phyloP scores from a whole-genome alignment of 83 land plant genomes.

The Thuja plicata region DNA sequence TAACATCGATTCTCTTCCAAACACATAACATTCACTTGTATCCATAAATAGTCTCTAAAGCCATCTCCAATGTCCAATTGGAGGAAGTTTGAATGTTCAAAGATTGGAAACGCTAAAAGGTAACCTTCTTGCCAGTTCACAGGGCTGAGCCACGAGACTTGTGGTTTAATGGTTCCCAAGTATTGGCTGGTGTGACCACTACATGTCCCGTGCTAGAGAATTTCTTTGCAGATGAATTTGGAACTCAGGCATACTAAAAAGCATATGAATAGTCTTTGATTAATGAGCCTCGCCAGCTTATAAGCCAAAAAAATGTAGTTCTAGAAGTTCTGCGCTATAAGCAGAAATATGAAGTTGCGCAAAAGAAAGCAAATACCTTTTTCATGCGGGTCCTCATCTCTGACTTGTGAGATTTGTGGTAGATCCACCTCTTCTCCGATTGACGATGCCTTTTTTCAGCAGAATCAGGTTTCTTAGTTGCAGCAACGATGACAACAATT shows the following conservation, averaged over 20 bases:
- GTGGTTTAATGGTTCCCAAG: neutral
- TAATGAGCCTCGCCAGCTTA: neutral
- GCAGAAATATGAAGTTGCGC: neutral
- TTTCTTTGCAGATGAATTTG: neutral
- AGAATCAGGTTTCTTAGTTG: conserved; percentile 62
- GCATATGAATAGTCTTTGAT: neutral
- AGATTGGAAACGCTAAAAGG: neutral
- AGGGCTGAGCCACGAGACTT: neutral
- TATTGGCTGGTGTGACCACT: neutral
- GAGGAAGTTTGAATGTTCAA: neutral
- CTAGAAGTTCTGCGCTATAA: neutral
- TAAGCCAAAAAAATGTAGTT: neutral
- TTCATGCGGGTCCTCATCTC: conserved; percentile 86
- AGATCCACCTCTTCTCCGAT: conserved; percentile 75
- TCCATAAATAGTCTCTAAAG: neutral
- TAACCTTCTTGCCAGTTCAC: neutral
- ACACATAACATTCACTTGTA: neutral
- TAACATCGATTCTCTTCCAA: neutral
- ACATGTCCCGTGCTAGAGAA: neutral
- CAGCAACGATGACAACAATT: conserved; percentile 58
- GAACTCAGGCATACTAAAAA: neutral
- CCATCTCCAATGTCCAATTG: neutral
- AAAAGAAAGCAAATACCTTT: conserved; percentile 53
- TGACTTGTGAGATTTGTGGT: conserved; percentile 80
- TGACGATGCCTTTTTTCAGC: conserved; percentile 84